Conservation (phyloP, 139 green algal species). For the Gonium pectorale region DNA sequence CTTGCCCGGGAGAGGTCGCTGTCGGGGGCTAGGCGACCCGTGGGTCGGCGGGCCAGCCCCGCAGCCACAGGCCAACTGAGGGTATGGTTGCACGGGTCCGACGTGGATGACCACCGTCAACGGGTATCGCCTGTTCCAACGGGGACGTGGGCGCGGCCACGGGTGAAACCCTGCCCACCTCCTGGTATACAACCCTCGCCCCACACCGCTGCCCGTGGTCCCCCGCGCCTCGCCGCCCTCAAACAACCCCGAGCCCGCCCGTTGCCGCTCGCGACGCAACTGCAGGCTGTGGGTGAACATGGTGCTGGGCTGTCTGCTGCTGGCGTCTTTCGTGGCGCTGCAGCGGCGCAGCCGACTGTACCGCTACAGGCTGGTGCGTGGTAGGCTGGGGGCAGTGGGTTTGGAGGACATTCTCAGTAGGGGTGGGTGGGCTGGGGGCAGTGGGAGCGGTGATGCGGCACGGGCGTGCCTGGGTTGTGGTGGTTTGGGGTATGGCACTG, state of each 20-base stretch:
- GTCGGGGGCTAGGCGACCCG: neutral
- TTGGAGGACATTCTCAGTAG: no score
- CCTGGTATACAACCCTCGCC: neutral
- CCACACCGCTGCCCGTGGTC: neutral
- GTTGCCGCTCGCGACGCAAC: no score
- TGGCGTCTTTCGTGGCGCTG: neutral
- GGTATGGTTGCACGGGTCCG: neutral
- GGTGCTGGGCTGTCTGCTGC: neutral
- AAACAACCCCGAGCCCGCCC: no score
- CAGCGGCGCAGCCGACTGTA: slow-evolving; percentile 36
- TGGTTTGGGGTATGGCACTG: neutral
- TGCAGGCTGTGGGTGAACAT: slow-evolving; percentile 25
- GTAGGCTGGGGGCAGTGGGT: no score
- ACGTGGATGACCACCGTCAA: neutral
- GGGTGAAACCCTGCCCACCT: neutral
- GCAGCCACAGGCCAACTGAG: no score
- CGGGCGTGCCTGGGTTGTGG: neutral
- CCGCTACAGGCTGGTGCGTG: slow-evolving; percentile 21
- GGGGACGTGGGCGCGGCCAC: no score
- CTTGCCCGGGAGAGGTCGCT: neutral
- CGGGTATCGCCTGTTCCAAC: neutral
- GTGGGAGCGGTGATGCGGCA: neutral
- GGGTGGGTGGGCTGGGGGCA: neutral
- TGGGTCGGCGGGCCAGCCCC: neutral
- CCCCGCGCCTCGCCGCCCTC: neutral